phyloP scores from a whole-genome alignment of 78 protist genomes.

The Chrysochromulina parva region DNA sequence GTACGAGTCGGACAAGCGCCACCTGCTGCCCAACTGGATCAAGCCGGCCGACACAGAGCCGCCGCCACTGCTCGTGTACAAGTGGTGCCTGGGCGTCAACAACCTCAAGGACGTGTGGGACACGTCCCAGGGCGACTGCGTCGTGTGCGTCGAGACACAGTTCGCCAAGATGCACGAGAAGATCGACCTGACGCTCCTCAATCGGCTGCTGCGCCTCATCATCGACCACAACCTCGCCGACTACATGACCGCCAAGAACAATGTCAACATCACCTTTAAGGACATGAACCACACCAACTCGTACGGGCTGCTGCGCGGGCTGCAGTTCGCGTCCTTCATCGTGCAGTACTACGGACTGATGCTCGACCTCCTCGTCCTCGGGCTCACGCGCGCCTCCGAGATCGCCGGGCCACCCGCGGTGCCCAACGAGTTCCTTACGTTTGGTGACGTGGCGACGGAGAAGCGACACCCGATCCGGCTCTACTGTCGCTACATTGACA shows the following conservation, averaged over 20 bases:
- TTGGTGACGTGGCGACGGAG: constrained; percentile 71
- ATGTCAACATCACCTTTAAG: constrained; percentile 93
- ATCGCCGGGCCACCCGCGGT: constrained; percentile 94
- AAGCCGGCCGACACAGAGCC: constrained; percentile 99
- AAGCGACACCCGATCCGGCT: constrained; percentile 96
- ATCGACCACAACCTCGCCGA: constrained; percentile 99
- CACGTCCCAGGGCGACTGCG: constrained; percentile 90
- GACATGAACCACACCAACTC: constrained; percentile 98
- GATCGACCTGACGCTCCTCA: constrained; percentile 97
- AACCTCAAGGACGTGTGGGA: constrained; percentile 92
- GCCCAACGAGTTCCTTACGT: constrained; percentile 93
- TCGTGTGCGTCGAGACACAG: constrained; percentile 86
- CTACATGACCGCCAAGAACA: constrained; percentile 99
- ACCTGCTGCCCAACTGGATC: constrained; percentile 99
- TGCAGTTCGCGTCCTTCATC: constrained; percentile 98
- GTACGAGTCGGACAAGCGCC: constrained; percentile 98
- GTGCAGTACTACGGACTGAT: constrained; percentile 88
- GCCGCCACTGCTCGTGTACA: constrained; percentile 98
- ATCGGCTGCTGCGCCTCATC: constrained; percentile 94
- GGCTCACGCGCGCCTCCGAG: constrained; percentile 95
- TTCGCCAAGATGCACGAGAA: constrained; percentile 92
- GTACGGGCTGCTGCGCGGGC: constrained; percentile 97
- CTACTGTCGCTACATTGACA: constrained; percentile 94
- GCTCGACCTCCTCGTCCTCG: constrained; percentile 95
- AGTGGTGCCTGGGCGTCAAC: constrained; percentile 99